A percentile compares a stretch with the other conserved stretches of the same genome.
Evolutionary conservation across 371 early-diverging fungal genomes (phyloP).

Genomic region (Circinella umbellata): DNA sequence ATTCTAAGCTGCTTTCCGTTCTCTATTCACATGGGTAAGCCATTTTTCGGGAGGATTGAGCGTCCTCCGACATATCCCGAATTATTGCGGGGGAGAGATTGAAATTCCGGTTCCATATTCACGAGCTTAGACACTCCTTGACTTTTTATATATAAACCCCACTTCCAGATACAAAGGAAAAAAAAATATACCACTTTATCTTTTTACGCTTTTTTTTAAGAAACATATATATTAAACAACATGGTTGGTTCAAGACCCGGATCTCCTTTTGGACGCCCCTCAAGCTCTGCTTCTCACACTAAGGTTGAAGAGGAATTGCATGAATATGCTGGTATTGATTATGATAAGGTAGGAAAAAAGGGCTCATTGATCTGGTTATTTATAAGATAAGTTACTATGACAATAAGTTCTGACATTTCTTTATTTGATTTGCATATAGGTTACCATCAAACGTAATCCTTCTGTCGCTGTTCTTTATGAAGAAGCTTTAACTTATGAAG

Average conservation of each 20-base stretch:
- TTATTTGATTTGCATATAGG: slow-evolving; percentile 25
- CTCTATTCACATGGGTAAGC: not conserved
- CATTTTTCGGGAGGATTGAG: not conserved
- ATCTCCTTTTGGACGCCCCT: slow-evolving; percentile 42
- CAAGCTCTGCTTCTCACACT: slow-evolving; percentile 39
- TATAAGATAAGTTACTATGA: no score
- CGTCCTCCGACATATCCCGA: not conserved
- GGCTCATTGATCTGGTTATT: no score
- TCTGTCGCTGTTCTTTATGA: slow-evolving; percentile 91
- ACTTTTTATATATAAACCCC: slow-evolving; percentile 5
- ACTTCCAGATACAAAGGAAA: not conserved
- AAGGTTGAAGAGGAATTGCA: slow-evolving; percentile 59
- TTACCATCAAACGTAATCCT: slow-evolving; percentile 69
- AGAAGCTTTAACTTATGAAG: slow-evolving; percentile 89
- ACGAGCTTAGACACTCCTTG: not conserved
- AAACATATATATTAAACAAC: not conserved
- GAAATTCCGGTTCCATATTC: slow-evolving; percentile 3
- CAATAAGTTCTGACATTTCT: not conserved
- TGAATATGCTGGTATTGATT: slow-evolving; percentile 54
- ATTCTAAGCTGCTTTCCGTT: not conserved
- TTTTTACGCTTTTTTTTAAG: not conserved
- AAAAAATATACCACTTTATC: not conserved
- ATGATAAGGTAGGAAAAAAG: slow-evolving; percentile 38
- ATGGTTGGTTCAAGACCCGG: slow-evolving; percentile 35
- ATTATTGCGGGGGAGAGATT: slow-evolving; percentile 8